These are phyloP conservation scores for Fusarium piperis DNA, from an alignment of 2,329 filamentous ascomycete species.

Conservation along the genomic window DNA sequence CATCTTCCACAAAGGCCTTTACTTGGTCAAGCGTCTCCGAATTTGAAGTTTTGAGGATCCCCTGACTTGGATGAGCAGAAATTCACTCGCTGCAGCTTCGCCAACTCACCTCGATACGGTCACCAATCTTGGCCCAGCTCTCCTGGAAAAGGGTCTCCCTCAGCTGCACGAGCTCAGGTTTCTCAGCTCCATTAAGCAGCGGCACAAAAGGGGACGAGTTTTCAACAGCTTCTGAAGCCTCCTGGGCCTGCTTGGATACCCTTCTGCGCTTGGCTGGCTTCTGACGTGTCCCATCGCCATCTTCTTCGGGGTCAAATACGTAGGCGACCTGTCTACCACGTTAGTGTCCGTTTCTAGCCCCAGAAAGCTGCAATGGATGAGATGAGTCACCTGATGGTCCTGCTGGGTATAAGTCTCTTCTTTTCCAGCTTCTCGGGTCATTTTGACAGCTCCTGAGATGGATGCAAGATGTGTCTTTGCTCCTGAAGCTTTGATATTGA, in stretches of 20 bases:
- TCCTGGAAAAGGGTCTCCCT: constrained; percentile 69
- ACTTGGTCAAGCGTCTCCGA: constrained; percentile 68
- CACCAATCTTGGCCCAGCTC: constrained; percentile 72
- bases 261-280: constrained; percentile 67
- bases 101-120: constrained; percentile 62
- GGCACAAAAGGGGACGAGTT: constrained; percentile 55
- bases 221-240: constrained; percentile 10
- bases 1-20: constrained; percentile 61
- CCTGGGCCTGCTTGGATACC: constrained; percentile 54
- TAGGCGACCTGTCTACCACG: constrained; percentile 63
- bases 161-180: constrained; percentile 56
- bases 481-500: constrained; percentile 17
- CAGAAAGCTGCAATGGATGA: not conserved
- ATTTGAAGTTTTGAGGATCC: constrained; percentile 68
- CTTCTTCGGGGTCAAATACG: constrained; percentile 65
- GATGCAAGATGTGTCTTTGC: not conserved
- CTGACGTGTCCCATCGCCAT: constrained; percentile 46
- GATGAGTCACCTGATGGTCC: constrained; percentile 55
- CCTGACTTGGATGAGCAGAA: constrained; percentile 48
- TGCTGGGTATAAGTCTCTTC: constrained; percentile 49
- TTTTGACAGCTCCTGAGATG: constrained; percentile 15
- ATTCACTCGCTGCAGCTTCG: constrained; percentile 27
- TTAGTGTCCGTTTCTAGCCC: constrained; percentile 18
- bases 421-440: constrained; percentile 36
- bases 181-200: constrained; percentile 66